Evolutionary conservation across 208 protist genomes (phyloP), one percentile per base, ranked within the genome.

Genomic region (Crithidia sp.): DNA sequence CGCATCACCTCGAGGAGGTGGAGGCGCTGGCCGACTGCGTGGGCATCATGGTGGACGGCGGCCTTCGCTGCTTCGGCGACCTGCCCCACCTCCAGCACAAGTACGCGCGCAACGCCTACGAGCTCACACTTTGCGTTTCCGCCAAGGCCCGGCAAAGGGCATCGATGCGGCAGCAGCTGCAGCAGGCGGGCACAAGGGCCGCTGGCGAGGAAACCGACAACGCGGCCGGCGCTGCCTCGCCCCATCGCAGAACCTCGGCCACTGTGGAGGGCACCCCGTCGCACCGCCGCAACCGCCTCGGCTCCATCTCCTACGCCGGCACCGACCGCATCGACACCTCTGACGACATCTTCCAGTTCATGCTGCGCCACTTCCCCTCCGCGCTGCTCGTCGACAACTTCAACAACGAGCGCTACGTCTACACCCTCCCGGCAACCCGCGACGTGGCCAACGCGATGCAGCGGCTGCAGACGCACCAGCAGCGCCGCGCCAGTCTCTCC

Each of bases 1-100:
- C 96, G 9, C 96, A 98, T 64, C 92, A 96, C 54, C 83, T 98
- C 76, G 93, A 96, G 57, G 96, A 98, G 78, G 87, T 90, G 47
- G 93, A 98, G 72, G 91, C 90, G 0, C 73, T 98, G 9, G 88
- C 85, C 19, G 61, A 89, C 66, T 82, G 90, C 58, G 79, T 98
- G 3, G 92, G 79, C 49, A 98, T 98, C 59, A 98, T 98, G 90
- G 81, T 83, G 17, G 77, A 91, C 62, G 96, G 97, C 58, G 70
- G 64, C n/a, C 71, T 99, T 10, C 81, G 82, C 12, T 97, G 92
- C 71, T 65, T 98, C 19, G 97, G 97, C 36, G 85, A 79, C 28
- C 76, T 83, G 49, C 81, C 89, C 54, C 89, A 96, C 56, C 77
- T 99, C 53, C 94, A 94, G 80, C 59, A 74, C 49, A 94, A 94